Conservation (phyloP, 2,329 filamentous ascomycete species). For the Hysterium pulicare region DNA sequence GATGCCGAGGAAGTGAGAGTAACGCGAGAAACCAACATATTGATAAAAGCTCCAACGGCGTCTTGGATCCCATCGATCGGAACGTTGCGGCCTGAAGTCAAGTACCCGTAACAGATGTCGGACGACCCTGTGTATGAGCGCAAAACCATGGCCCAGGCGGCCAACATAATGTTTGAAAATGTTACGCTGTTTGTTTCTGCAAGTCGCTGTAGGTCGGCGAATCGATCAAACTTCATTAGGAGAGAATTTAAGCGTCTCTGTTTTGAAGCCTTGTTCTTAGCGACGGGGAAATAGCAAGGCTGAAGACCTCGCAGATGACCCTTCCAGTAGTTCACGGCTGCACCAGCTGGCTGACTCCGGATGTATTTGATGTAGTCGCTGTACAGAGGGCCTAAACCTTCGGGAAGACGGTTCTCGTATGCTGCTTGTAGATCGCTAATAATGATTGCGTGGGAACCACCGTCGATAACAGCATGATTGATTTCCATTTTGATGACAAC, state of each 20-base stretch:
- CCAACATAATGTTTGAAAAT: constrained; percentile 31
- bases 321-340: constrained; percentile 30
- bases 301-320: constrained; percentile 24
- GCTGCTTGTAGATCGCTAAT: constrained; percentile 28
- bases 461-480: constrained; percentile 35
- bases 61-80: constrained; percentile 45
- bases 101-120: constrained; percentile 36
- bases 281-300: constrained; percentile 32
- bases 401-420: constrained; percentile 23
- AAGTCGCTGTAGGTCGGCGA: constrained; percentile 25
- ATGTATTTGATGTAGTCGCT: constrained; percentile 36
- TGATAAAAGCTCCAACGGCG: constrained; percentile 47
- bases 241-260: constrained; percentile 24
- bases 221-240: constrained; percentile 27
- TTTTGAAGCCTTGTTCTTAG: constrained; percentile 19
- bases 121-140: constrained; percentile 26
- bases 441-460: constrained; percentile 28
- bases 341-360: constrained; percentile 15
- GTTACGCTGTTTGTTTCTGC: constrained; percentile 25
- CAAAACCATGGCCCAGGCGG: constrained; percentile 30
- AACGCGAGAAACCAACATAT: constrained; percentile 35
- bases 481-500: constrained; percentile 34
- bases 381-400: constrained; percentile 27
- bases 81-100: constrained; percentile 41
- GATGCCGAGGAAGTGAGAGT: constrained; percentile 12